Conservation (phyloP, 192 early-diverging fungal species). For the Ambispora gerdemannii region DNA sequence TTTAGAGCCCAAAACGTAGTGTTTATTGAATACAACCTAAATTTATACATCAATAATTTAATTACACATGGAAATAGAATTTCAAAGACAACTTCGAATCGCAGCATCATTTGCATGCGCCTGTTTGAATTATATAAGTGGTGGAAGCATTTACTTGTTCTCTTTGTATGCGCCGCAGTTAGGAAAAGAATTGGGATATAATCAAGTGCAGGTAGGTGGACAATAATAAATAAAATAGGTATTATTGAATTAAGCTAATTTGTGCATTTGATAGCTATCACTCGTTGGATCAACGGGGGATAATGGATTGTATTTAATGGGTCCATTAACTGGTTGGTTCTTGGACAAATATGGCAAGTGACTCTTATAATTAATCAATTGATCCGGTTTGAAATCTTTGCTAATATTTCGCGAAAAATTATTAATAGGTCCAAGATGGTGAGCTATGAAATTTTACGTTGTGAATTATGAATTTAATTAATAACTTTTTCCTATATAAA, state of each 20-base stretch:
- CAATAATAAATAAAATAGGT: neutral
- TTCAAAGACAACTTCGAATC: no score
- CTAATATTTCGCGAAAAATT: neutral
- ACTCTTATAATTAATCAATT: no score
- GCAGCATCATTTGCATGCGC: neutral
- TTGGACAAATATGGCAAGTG: neutral
- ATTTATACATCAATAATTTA: no score
- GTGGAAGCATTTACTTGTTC: neutral
- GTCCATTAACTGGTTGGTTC: neutral
- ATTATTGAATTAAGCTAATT: no score
- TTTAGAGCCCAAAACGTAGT: no score
- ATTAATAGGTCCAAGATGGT: neutral
- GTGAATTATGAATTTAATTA: no score
- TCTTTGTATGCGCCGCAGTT: neutral
- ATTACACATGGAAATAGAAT: no score
- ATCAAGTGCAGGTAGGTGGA: neutral
- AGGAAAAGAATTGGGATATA: neutral
- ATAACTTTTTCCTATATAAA: neutral
- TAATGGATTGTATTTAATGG: neutral
- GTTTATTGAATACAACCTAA: no score
- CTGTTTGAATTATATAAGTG: neutral
- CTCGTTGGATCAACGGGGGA: neutral
- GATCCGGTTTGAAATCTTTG: neutral
- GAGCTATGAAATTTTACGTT: no score
- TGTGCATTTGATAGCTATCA: neutral